A percentile compares a stretch with the other conserved stretches of the same genome.
These are phyloP conservation scores for Houttuynia cordata DNA, from an alignment of 164 flowering plant genomes.

Conservation along the genomic window DNA sequence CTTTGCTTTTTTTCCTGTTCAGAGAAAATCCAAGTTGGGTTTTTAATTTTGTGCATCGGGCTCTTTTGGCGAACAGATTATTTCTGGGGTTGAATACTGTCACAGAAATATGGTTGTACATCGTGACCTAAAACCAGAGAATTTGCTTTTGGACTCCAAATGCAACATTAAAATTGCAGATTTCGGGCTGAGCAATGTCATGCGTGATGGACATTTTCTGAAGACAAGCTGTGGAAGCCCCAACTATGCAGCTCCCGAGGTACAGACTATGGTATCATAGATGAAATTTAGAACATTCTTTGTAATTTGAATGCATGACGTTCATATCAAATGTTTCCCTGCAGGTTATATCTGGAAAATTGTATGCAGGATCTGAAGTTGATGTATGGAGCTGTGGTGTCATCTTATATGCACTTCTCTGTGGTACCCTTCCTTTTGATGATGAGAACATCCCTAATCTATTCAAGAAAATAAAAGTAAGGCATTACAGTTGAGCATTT, in stretches of 20 bases:
- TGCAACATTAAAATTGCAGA: slow-evolving; percentile 33
- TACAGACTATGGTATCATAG: slow-evolving; percentile 2
- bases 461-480: slow-evolving; percentile 34
- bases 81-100: slow-evolving; percentile 36
- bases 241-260: slow-evolving; percentile 44
- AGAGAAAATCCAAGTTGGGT: no score
- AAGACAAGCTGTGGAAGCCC: slow-evolving; percentile 44
- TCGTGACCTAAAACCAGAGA: slow-evolving; percentile 42
- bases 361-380: slow-evolving; percentile 34
- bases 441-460: slow-evolving; percentile 35
- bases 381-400: slow-evolving; percentile 46
- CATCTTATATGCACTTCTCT: slow-evolving; percentile 35
- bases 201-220: slow-evolving; percentile 35
- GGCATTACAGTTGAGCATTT: background rate
- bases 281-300: background rate
- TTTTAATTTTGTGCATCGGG: no score
- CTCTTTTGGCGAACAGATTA: slow-evolving; percentile 17
- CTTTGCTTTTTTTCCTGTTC: no score
- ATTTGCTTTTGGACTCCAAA: slow-evolving; percentile 33
- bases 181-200: slow-evolving; percentile 33
- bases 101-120: slow-evolving; percentile 40
- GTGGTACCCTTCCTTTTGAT: slow-evolving; percentile 41
- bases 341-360: slow-evolving; percentile 28
- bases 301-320: background rate
- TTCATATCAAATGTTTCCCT: background rate